A percentile compares a stretch with the other conserved stretches of the same genome.
Conservation (phyloP, 2,329 filamentous ascomycete genomes). For the Harringtonia lauricola region DNA sequence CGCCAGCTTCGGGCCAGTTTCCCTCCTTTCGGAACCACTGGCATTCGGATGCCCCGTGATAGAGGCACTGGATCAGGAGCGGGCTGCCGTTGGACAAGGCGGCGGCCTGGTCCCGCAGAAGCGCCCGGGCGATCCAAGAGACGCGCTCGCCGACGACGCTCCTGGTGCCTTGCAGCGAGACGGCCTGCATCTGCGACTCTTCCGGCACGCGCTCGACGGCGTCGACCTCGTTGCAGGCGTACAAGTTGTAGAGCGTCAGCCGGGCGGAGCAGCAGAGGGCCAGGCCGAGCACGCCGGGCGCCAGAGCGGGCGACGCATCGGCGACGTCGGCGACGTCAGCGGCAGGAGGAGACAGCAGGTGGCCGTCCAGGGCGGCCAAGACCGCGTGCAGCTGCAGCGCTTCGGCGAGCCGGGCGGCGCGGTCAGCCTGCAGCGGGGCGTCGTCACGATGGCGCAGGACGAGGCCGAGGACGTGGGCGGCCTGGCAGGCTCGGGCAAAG, state of each 20-base stretch:
- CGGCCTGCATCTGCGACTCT: background rate
- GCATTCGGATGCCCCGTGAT: background rate
- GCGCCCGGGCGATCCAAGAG: background rate
- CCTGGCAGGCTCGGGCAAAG: slow-evolving; percentile 21
- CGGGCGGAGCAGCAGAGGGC: slow-evolving; percentile 5
- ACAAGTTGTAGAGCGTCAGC: slow-evolving; percentile 4
- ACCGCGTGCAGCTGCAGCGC: slow-evolving; percentile 6
- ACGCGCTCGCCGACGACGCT: background rate
- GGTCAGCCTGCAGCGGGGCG: background rate
- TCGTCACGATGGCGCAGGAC: slow-evolving; percentile 15
- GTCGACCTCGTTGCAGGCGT: slow-evolving; percentile 6
- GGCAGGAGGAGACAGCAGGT: background rate
- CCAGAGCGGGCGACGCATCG: too few relatives aligned
- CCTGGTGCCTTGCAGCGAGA: background rate
- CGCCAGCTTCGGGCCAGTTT: background rate
- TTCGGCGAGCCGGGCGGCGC: slow-evolving; percentile 1
- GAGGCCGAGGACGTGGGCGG: slow-evolving; percentile 20
- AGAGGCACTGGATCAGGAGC: background rate
- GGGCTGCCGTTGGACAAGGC: background rate
- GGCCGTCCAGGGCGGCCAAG: slow-evolving; percentile 3
- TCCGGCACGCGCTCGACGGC: slow-evolving; percentile 18
- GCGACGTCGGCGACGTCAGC: background rate
- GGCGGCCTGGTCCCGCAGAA: background rate
- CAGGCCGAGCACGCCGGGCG: background rate
- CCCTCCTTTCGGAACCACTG: background rate